Base-by-base conservation (phyloP, 2,329 filamentous ascomycete species). In the Pseudocercospora musae region DNA sequence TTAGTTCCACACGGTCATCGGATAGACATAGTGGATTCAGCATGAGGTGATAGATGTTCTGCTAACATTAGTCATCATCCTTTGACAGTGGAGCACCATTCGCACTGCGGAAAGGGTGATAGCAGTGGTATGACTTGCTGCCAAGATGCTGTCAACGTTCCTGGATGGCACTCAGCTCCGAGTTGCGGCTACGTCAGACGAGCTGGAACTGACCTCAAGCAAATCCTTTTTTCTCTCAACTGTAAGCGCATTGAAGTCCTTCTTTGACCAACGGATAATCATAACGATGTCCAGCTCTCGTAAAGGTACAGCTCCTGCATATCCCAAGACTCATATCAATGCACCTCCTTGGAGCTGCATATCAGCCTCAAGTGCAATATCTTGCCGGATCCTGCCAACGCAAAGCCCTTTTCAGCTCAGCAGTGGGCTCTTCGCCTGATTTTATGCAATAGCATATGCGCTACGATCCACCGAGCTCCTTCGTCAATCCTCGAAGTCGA, bases 1-100 rank as follows among this genome's bases (percentile, higher is more conserved):
- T 25, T 25, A n/a, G n/a, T 15, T 67, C 65, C 11, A 27, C 52
- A 11, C 69, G 62, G 1, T 78, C 62, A 13, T 62, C 20, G 4
- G 40, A 1, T 10, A 59, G 33, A 7, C 57, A 59, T 4, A 25
- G 18, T 27, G 57, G 57, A 18, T 53, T 37, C 21, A 23, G 29
- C 18, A 48, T 40, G 20, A 59, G 31, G 7, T 52, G 50, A n/a
- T 59, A 59, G 48, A 59, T 25, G 10, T 27, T 52, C 48, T 52
- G 48, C 48, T 25, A 10, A 52, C 21, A 52, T 52, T 7, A 27
- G 48, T 25, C 21, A 20, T 15, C 8, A 18, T 15, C 15, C 21
- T 15, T 15, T 2, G 7, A 7, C 8, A 6, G 13, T 18, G 29
- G 25, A 29, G 21, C 13, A 10, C 4, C 4, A 15, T 27, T 11